phyloP scores from a whole-genome alignment of 2,329 filamentous ascomycete species.

The Leptoxyphium fumago region DNA sequence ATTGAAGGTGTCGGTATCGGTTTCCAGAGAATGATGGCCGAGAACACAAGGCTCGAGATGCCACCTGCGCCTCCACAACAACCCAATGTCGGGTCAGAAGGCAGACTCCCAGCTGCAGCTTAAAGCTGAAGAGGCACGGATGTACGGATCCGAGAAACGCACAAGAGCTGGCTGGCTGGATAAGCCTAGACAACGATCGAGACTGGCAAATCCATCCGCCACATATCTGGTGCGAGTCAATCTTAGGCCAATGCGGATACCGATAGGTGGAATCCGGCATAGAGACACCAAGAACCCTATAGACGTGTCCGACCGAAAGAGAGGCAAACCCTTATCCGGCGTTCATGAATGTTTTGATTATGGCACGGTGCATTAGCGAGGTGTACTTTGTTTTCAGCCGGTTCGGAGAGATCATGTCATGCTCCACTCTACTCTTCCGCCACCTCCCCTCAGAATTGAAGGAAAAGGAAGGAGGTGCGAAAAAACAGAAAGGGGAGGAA shows the following conservation, averaged over 20 bases:
- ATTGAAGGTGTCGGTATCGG: conserved; percentile 97
- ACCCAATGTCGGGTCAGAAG: conserved; percentile 14
- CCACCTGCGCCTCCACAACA: conserved; percentile 27
- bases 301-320: neutral
- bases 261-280: neutral
- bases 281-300: neutral
- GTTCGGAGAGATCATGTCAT: neutral
- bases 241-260: no score
- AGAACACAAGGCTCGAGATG: conserved; percentile 65
- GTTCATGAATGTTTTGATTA: neutral
- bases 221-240: no score
- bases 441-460: neutral
- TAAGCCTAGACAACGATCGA: no score
- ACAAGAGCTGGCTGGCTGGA: neutral
- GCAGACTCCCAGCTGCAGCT: conserved; percentile 12
- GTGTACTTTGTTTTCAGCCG: neutral
- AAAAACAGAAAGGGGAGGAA: no score
- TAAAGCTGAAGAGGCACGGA: conserved; percentile 1
- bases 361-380: neutral
- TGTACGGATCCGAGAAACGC: neutral
- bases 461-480: no score
- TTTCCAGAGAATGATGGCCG: conserved; percentile 86
- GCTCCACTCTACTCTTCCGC: neutral
- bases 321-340: neutral
- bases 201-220: no score